A percentile compares a stretch with the other conserved stretches of the same genome.
Evolutionary conservation across 2,329 filamentous ascomycete species (phyloP).

Genomic region (Diaporthe sp.): DNA sequence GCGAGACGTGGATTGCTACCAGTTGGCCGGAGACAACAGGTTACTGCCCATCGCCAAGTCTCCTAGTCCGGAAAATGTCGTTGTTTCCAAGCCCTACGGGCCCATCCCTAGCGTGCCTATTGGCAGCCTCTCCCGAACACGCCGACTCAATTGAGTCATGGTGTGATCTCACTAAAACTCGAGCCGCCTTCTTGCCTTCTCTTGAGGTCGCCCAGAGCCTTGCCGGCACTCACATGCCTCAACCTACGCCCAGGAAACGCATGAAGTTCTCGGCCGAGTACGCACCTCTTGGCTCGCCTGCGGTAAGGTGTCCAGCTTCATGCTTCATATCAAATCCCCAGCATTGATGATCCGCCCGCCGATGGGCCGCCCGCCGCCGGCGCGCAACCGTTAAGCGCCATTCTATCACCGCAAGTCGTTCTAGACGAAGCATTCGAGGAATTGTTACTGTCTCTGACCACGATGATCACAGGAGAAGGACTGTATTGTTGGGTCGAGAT

Average conservation of each 20-base stretch:
- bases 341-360: slow-evolving; percentile 11
- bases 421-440: not conserved
- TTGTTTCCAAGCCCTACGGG: slow-evolving; percentile 21
- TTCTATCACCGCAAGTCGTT: not conserved
- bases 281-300: slow-evolving; percentile 9
- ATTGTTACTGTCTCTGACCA: not conserved
- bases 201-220: not conserved
- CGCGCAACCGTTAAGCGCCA: not conserved
- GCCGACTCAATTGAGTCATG: not conserved
- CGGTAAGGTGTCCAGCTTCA: slow-evolving; percentile 23
- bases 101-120: not conserved
- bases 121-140: not conserved
- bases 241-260: slow-evolving; percentile 4
- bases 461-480: not conserved
- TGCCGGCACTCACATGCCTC: slow-evolving; percentile 8
- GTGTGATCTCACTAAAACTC: not conserved
- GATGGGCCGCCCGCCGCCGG: slow-evolving; percentile 26
- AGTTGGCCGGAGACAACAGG: slow-evolving; percentile 1
- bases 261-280: slow-evolving; percentile 27
- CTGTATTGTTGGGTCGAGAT: not conserved
- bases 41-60: not conserved
- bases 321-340: slow-evolving; percentile 5
- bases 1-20: slow-evolving; percentile 20
- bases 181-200: not conserved
- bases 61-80: not conserved